Base-by-base conservation (phyloP, 495 filamentous ascomycete genomes). In the Aspergillus asperescens region DNA sequence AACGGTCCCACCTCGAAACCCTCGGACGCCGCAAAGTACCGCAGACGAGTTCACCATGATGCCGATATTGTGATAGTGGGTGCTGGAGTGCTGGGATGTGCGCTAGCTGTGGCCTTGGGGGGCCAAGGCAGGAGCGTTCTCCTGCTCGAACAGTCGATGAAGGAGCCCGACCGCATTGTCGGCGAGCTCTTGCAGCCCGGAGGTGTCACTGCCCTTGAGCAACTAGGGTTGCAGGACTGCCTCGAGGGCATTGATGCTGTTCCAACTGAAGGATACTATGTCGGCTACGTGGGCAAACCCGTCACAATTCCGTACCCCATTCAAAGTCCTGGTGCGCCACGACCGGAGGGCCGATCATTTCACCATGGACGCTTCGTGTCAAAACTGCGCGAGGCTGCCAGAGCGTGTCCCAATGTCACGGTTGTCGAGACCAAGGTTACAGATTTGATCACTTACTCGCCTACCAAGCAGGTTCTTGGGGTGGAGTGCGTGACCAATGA, bases 151-250 rank as follows among this genome's bases (percentile, higher is more conserved):
- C 77, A 77, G 56, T 92, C 85, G 68, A 73, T 96, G 66, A 90
- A 92, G 70, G 88, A 96, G 72, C 93, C 93, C 10, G 89, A 97
- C 73, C 84, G 93, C 49, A 98, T 98, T 61, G 91, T 98, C 18
- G 93, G 93, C 48, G 93, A 98, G 73, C 71, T 98, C 52, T 71
- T 98, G 62, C 93, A 98, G 66, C 93, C 93, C 4, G 93, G 93
- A 25, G 93, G 93, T 35, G 84, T 95, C 32, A 70, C 77, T 37
- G 90, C 94, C 16, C 75, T 98, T 55, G 77, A 85, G 61, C 82
- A 85, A 57, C 72, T 98, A 46, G 94, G 94, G 6, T 68, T 98
- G 45, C 67, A 67, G 38, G 81, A 88, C 54, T 96, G 90, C 63
- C 74, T 98, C 13, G 91, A 98, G 48, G 87, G 72, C 13, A 97